Conservation (phyloP, 257 asterid genomes). For the Scutellaria minor region DNA sequence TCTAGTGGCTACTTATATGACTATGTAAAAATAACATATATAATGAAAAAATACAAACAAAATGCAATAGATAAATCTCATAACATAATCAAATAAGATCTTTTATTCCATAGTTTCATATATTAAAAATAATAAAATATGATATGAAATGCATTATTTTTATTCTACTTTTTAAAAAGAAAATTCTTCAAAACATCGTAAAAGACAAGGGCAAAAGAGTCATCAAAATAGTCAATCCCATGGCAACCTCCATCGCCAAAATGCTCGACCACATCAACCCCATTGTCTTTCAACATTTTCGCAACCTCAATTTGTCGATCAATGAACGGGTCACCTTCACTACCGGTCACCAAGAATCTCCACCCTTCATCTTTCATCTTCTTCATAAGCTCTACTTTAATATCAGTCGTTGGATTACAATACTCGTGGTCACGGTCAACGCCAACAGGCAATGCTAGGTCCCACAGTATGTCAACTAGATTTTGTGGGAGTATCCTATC, state of each 20-base stretch:
- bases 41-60: too few relatives aligned
- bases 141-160: too few relatives aligned
- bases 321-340: slow-evolving; percentile 47
- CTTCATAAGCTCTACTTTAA: slow-evolving; percentile 22
- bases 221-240: slow-evolving; percentile 36
- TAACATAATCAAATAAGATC: too few relatives aligned
- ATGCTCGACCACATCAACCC: slow-evolving; percentile 36
- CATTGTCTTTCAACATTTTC: slow-evolving; percentile 37
- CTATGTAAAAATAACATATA: too few relatives aligned
- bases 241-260: slow-evolving; percentile 48
- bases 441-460: slow-evolving; percentile 46
- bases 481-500: slow-evolving; percentile 32
- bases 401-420: slow-evolving; percentile 39
- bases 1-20: too few relatives aligned
- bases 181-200: not conserved
- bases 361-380: slow-evolving; percentile 30
- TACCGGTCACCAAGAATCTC: slow-evolving; percentile 42
- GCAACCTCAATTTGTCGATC: slow-evolving; percentile 42
- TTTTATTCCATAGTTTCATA: too few relatives aligned
- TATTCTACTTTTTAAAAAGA: not conserved
- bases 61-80: too few relatives aligned
- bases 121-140: too few relatives aligned
- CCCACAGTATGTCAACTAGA: slow-evolving; percentile 49
- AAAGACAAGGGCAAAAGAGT: not conserved
- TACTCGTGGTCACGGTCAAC: slow-evolving; percentile 54